These are phyloP conservation scores for Lavandula angustifolia DNA, from an alignment of 257 asterid genomes.

Conservation along the genomic window DNA sequence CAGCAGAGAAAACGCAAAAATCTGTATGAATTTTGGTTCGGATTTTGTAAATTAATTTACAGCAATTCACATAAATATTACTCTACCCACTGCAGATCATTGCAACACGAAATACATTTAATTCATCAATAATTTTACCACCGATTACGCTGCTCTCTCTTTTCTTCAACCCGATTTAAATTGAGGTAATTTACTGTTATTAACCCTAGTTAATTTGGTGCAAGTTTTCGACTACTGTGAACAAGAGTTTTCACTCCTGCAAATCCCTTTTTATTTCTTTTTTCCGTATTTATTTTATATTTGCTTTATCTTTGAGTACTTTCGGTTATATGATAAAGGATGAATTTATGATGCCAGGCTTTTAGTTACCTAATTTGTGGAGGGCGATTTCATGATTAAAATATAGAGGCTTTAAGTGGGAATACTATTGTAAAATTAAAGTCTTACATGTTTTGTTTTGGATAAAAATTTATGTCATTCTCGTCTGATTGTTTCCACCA, in stretches of 20 bases:
- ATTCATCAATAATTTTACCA: constrained; percentile 25
- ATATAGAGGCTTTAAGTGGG: too few relatives aligned
- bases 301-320: too few relatives aligned
- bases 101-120: constrained; percentile 24
- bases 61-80: constrained; percentile 23
- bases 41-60: constrained; percentile 26
- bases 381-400: too few relatives aligned
- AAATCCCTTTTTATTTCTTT: neutral
- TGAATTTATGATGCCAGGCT: too few relatives aligned
- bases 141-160: constrained; percentile 22
- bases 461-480: neutral
- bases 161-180: neutral
- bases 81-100: constrained; percentile 34
- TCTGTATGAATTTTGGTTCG: constrained; percentile 28
- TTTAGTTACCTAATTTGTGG: too few relatives aligned
- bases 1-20: constrained; percentile 19
- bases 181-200: constrained; percentile 20
- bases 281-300: neutral
- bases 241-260: neutral
- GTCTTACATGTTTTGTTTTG: neutral
- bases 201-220: constrained; percentile 31
- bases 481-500: constrained; percentile 19
- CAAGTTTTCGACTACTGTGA: neutral
- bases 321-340: too few relatives aligned
- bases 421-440: neutral